Evolutionary conservation across 1,139 yeast genomes (phyloP).

Genomic region (Groenewaldozyma auringiensis): DNA sequence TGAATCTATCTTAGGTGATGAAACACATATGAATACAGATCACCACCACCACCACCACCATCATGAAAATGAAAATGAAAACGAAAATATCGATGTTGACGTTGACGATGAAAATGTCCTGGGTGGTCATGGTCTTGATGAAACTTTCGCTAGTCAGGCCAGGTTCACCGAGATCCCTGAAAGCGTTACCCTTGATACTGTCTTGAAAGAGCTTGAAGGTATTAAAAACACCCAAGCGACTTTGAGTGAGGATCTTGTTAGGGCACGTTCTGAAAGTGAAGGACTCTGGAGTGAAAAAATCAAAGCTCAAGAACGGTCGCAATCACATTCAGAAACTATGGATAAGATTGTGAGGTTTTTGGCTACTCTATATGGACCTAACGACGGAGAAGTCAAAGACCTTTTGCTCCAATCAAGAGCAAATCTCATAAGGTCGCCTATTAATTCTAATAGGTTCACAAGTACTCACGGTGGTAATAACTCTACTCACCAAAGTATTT

Average conservation of each 20-base stretch:
- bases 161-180: constrained; percentile 21
- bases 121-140: neutral
- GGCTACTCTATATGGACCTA: constrained; percentile 73
- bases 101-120: neutral
- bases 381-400: constrained; percentile 13
- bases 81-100: no score
- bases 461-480: neutral
- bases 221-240: constrained; percentile 72
- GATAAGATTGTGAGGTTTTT: constrained; percentile 82
- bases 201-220: constrained; percentile 66
- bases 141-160: neutral
- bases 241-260: constrained; percentile 72
- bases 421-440: neutral
- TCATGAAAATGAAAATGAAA: no score
- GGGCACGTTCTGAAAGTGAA: constrained; percentile 83
- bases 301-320: constrained; percentile 74
- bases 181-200: constrained; percentile 46
- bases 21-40: no score
- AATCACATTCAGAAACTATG: constrained; percentile 77
- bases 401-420: neutral
- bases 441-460: neutral
- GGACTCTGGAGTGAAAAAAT: constrained; percentile 84
- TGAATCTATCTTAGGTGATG: no score
- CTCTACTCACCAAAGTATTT: neutral
- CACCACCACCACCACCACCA: no score